phyloP scores from a whole-genome alignment of 768 basidiomycete species.

The Suillus spraguei region DNA sequence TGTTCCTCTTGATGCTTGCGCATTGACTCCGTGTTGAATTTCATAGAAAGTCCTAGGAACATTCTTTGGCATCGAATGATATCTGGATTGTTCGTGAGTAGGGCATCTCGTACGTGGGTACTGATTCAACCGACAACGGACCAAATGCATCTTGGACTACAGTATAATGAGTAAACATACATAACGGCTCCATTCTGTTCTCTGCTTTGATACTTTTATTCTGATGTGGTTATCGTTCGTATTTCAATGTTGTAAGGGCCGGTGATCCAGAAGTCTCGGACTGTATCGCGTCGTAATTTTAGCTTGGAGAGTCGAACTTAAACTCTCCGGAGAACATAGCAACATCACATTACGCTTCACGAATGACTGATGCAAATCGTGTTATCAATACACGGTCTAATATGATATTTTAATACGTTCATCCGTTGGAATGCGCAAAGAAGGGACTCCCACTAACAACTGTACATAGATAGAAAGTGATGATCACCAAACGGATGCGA shows the following conservation, averaged over 20 bases:
- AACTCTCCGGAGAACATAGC: not conserved
- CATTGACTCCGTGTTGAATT: not conserved
- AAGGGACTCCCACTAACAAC: too few species aligned
- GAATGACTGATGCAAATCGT: not conserved
- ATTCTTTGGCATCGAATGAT: not conserved
- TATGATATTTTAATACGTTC: too few species aligned
- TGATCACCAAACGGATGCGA: too few species aligned
- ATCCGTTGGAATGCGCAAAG: too few species aligned
- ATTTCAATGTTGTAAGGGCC: not conserved
- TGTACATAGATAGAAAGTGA: too few species aligned
- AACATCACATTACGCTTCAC: not conserved
- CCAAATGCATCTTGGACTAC: not conserved
- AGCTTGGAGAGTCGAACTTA: not conserved
- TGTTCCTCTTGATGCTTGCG: not conserved
- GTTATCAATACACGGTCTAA: too few species aligned
- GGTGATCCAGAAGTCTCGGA: not conserved
- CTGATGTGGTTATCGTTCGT: not conserved
- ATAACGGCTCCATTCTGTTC: not conserved
- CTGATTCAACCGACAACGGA: not conserved
- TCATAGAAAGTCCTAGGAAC: not conserved
- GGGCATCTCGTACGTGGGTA: not conserved
- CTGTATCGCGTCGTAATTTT: not conserved
- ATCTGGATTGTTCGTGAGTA: not conserved
- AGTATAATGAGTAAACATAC: not conserved
- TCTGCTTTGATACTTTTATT: not conserved